Percentiles rank a stretch among this genome's conserved stretches.
Evolutionary conservation across 164 flowering plant genomes (phyloP).

Genomic region (Stephania japonica): DNA sequence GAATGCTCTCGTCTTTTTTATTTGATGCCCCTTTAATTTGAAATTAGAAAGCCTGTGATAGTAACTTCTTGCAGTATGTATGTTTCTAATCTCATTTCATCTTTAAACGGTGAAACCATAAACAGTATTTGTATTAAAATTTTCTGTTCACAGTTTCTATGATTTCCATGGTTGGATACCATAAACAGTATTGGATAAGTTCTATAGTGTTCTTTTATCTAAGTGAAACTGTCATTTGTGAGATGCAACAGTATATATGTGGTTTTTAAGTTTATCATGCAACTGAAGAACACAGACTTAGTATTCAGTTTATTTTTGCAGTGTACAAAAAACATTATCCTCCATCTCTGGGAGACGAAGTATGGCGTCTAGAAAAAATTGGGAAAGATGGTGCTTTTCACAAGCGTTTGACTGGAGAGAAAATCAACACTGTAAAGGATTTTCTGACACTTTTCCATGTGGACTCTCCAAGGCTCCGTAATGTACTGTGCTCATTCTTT

Average conservation of each 20-base stretch:
- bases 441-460: conserved; percentile 44
- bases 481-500: conserved; percentile 26
- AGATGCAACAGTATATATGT: neutral
- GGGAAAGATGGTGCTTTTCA: conserved; percentile 85
- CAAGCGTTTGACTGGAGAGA: conserved; percentile 44
- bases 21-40: neutral
- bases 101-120: too few relatives aligned
- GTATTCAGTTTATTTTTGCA: conserved; percentile 22
- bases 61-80: neutral
- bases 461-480: conserved; percentile 51
- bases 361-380: conserved; percentile 84
- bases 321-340: conserved; percentile 86
- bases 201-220: neutral
- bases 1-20: neutral
- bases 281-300: neutral
- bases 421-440: conserved; percentile 55
- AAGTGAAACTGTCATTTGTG: neutral
- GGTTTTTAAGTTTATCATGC: neutral
- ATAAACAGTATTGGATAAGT: neutral
- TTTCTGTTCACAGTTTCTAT: neutral
- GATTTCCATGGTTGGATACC: neutral
- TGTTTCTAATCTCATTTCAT: neutral
- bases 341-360: conserved; percentile 66
- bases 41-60: neutral
- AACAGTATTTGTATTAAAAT: too few relatives aligned